Evolutionary conservation across 768 basidiomycete species (phyloP).

Genomic region (Boletus huronensis): DNA sequence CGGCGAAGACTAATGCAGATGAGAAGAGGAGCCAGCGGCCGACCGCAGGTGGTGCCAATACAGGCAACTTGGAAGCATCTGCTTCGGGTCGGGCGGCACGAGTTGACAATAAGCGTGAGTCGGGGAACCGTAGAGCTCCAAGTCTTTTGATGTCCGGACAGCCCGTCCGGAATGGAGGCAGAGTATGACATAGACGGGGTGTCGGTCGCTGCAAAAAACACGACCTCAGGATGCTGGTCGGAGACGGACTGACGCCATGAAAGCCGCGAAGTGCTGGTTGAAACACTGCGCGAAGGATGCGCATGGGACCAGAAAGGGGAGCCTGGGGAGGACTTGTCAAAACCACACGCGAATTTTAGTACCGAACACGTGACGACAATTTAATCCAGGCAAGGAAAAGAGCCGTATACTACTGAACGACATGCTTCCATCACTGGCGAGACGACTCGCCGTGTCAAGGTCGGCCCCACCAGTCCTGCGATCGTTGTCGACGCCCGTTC

Average conservation of each 20-base stretch:
- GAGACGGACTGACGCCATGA: slow-evolving; percentile 2
- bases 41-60: slow-evolving; percentile 65
- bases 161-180: slow-evolving; percentile 2
- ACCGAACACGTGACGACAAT: slow-evolving; percentile 16
- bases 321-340: no score
- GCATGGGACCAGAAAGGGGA: slow-evolving; percentile 12
- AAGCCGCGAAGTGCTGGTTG: slow-evolving; percentile 12
- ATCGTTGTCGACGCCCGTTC: slow-evolving; percentile 22
- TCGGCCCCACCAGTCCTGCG: slow-evolving; percentile 27
- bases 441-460: slow-evolving; percentile 32
- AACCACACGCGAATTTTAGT: background rate
- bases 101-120: slow-evolving; percentile 40
- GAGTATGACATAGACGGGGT: slow-evolving; percentile 1
- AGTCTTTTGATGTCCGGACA: background rate
- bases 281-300: slow-evolving; percentile 17
- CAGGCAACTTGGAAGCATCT: slow-evolving; percentile 39
- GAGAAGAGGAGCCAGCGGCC: slow-evolving; percentile 85
- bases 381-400: background rate
- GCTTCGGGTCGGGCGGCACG: slow-evolving; percentile 19
- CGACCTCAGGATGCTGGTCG: slow-evolving; percentile 8
- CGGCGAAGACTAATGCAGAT: slow-evolving; percentile 81
- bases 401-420: background rate
- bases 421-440: slow-evolving; percentile 29
- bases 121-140: slow-evolving; percentile 18
- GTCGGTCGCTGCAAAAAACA: slow-evolving; percentile 1